Base-by-base conservation (phyloP, 306 rosid species). In the Quillaja saponaria region DNA sequence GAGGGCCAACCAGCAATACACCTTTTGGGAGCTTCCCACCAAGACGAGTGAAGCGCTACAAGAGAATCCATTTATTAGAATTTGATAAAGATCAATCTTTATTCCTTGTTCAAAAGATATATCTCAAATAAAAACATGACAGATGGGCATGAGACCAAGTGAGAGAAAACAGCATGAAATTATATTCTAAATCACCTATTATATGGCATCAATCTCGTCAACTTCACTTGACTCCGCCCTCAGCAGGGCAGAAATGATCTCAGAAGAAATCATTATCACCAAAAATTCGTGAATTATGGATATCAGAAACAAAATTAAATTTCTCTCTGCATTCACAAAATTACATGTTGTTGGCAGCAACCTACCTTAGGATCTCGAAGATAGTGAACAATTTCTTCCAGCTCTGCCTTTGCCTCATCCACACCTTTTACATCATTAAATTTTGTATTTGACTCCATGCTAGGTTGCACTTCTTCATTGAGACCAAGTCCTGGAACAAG, bases 1-100 rank as follows among this genome's bases (percentile, higher is more conserved):
- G 95, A 15, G 95, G 95, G 54, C 99, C 99, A 74, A 89, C 89
- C 57, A 92, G 99, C 74, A 92, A 79, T 66, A 89, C 89, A 72
- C 99, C 99, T 82, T 92, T 87, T 8, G 97, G 95, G 28, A 92
- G 91, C 81, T 87, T 89, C 28, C 99, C 99, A 20, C 99, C 99
- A 14, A 92, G 84, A 59, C 97, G 96, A 66, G 99, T 92, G 74
- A 92, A 89, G 59, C 97, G 91, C 99, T 89, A 87, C 65, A 25
- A 25, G 31, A 25, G 31, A 25, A 25, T 2, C 2, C 31, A 25
- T 25, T 4, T 4, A 25, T 25, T 25, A 4, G 4, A 25, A 25
- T 1, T 25, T 25, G 4, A 42, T 42, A 1, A 11, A 42, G 35
- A 58, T 10, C 38, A 13, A 66, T 61, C 14, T 9, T 6, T 13